Conservation (phyloP, 352 stramenopile species). For the Pythium monospermum region DNA sequence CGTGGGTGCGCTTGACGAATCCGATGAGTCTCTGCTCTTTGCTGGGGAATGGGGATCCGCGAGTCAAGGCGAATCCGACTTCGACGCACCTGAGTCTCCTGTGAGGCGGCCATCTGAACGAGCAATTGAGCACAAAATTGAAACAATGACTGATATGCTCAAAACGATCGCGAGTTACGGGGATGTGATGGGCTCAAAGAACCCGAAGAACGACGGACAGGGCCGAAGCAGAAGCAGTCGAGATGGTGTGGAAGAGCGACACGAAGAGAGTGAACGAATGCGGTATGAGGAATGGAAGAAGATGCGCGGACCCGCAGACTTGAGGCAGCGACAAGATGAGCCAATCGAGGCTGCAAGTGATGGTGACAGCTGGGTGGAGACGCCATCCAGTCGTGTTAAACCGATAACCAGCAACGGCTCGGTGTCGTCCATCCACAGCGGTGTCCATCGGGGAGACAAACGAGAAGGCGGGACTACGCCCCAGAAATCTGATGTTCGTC, state of each 20-base stretch:
- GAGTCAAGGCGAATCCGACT: not conserved
- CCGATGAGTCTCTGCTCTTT: conserved; percentile 2
- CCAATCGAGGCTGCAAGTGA: not conserved
- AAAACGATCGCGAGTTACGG: conserved; percentile 9
- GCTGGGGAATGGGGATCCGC: not conserved
- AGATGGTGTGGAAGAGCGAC: not conserved
- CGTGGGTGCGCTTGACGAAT: conserved; percentile 1
- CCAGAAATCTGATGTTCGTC: too few species aligned
- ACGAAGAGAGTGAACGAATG: not conserved
- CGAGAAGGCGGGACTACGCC: too few species aligned
- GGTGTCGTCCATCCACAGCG: too few species aligned
- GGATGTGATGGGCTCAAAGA: not conserved
- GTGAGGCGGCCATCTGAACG: not conserved
- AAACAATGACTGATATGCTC: conserved; percentile 13
- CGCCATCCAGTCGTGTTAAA: not conserved
- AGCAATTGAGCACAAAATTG: conserved; percentile 9
- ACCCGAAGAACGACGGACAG: not conserved
- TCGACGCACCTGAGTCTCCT: not conserved
- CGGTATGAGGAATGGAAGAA: not conserved
- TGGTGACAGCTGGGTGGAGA: not conserved
- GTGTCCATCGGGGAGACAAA: too few species aligned
- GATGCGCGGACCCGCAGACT: not conserved
- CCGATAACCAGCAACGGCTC: not conserved
- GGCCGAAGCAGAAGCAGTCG: not conserved
- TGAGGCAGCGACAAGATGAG: not conserved